Evolutionary conservation across 2,329 filamentous ascomycete genomes (phyloP).

Genomic region (Zymoseptoria crescenta): DNA sequence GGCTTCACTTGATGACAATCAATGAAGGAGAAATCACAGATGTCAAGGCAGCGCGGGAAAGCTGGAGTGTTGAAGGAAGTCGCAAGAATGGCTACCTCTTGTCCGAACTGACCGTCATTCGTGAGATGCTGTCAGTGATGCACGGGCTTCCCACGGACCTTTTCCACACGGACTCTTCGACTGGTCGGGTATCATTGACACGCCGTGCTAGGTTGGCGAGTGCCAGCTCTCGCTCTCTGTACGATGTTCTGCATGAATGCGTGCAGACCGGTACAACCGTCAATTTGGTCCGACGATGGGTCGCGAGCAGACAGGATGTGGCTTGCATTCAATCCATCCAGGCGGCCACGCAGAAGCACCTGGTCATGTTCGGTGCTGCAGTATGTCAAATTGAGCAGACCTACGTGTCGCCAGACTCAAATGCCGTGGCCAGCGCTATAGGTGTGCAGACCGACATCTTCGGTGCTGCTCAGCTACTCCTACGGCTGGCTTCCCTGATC

Average conservation of each 20-base stretch:
- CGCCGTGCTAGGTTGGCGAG: slow-evolving; percentile 3
- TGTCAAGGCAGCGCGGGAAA: slow-evolving; percentile 27
- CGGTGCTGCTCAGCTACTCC: slow-evolving; percentile 47
- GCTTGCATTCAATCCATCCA: slow-evolving; percentile 60
- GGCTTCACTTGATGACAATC: slow-evolving; percentile 25
- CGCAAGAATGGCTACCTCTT: slow-evolving; percentile 28
- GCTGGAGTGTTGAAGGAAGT: background rate
- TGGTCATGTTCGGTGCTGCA: slow-evolving; percentile 51
- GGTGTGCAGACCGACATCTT: slow-evolving; percentile 52
- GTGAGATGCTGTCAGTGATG: slow-evolving; percentile 81
- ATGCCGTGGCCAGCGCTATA: slow-evolving; percentile 59
- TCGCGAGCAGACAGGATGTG: slow-evolving; percentile 27
- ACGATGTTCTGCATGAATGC: slow-evolving; percentile 38
- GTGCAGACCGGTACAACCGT: slow-evolving; percentile 43
- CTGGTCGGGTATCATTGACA: slow-evolving; percentile 16
- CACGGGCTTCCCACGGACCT: slow-evolving; percentile 67
- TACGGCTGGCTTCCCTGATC: slow-evolving; percentile 56
- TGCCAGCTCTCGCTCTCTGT: slow-evolving; percentile 22
- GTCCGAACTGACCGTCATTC: slow-evolving; percentile 64
- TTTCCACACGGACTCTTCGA: slow-evolving; percentile 42
- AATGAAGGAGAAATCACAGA: slow-evolving; percentile 28
- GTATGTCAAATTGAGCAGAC: slow-evolving; percentile 54
- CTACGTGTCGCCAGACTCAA: slow-evolving; percentile 48
- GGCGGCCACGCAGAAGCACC: slow-evolving; percentile 50
- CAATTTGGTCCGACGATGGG: slow-evolving; percentile 44